Evolutionary conservation across 495 filamentous ascomycete genomes (phyloP), one percentile per base, ranked within the genome.

Genomic region (Penicillium mononematosum): DNA sequence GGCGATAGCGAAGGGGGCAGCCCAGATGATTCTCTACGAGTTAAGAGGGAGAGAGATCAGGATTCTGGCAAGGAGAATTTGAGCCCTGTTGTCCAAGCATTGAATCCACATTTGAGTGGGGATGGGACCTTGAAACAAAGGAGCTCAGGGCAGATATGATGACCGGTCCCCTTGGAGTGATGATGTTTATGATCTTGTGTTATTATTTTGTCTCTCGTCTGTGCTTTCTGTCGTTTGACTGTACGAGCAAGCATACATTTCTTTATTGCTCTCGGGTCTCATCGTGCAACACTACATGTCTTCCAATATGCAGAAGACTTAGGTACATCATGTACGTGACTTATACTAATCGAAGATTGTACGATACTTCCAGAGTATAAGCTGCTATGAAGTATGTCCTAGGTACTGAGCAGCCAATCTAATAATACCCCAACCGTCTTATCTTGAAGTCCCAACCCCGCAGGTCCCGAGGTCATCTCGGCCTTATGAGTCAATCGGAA

Each of bases 91-190:
- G 22, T 24, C 3, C 41, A 48, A 32, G 43, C 22, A 16, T 17
- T n/a, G 24, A 49, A 29, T 20, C 34, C 52, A 10, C 49, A 53
- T 58, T 36, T 51, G 19, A 60, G 44, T 19, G 50, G 48, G 4
- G 55, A 52, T 34, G 63, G 55, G 41, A 50, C 42, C 9, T 12
- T 63, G 17, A 67, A 67, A 45, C 45, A 45, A 14, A 58, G 64
- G 31, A 50, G 24, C 5, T 36, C 53, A 5, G 44, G 45, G 19
- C 58, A 58, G 36, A 45, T 47, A 31, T 68, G 58, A 63, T 17
- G 6, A n/a, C 34, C 14, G 22, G 6, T 17, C 36, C n/a, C 34
- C 36, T 50, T 14, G 42, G 11, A 22, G 29, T 46, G 53, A 42
- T 50, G 39, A 27, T 31, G 46, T 17, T 43, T 50, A 50, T 56